A percentile compares a stretch with the other conserved stretches of the same genome.
phyloP scores from a whole-genome alignment of 768 basidiomycete genomes.

The Calocera cornea region DNA sequence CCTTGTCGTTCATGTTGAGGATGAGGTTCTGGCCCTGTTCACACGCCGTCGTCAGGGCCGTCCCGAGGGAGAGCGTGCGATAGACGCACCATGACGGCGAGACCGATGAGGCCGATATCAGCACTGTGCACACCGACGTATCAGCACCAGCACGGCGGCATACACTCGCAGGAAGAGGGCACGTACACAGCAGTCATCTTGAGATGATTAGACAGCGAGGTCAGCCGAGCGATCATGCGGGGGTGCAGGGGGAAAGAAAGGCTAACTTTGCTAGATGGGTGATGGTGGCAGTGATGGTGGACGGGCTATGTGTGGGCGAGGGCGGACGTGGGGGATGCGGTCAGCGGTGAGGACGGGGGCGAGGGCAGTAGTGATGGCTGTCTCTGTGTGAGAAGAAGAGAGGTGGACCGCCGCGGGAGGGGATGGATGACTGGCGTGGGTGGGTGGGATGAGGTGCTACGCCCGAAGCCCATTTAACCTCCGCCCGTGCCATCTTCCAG shows the following conservation, averaged over 20 bases:
- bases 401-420: not conserved
- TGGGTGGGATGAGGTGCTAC: not conserved
- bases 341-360: too few relatives aligned
- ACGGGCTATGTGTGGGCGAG: too few relatives aligned
- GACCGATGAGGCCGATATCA: constrained; percentile 96
- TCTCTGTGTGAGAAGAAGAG: not conserved
- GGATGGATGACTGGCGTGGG: not conserved
- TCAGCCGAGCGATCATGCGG: not conserved
- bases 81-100: constrained; percentile 85
- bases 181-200: constrained; percentile 6
- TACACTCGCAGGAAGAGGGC: not conserved
- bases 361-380: not conserved
- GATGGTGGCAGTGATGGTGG: not conserved
- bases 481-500: too few relatives aligned
- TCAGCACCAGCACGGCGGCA: not conserved
- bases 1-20: constrained; percentile 99
- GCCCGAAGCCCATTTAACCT: too few relatives aligned
- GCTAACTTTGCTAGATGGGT: constrained; percentile 5
- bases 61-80: not conserved
- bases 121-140: constrained; percentile 49
- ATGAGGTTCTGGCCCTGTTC: constrained; percentile 87
- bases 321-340: not conserved
- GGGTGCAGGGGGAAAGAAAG: not conserved
- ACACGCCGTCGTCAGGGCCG: not conserved
- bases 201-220: not conserved